Percentiles rank a stretch among this genome's conserved stretches.
These are phyloP conservation scores for Pinus taeda DNA, from an alignment of 75 land plant species.

Conservation along the genomic window DNA sequence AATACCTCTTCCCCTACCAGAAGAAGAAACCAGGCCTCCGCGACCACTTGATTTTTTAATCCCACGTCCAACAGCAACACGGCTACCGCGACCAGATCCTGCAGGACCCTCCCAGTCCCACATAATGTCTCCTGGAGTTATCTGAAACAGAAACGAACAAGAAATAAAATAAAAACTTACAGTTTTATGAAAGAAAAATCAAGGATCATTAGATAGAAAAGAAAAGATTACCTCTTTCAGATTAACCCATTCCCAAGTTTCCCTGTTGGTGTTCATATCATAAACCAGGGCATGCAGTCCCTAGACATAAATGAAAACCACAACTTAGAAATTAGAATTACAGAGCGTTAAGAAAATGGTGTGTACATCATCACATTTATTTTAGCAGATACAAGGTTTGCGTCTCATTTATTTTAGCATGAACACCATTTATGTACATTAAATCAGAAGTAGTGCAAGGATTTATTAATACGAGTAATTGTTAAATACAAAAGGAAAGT, in stretches of 20 bases:
- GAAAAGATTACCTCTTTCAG: slow-evolving; percentile 61
- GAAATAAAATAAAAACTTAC: not conserved
- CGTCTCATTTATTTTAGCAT: not conserved
- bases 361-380: not conserved
- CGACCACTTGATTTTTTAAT: slow-evolving; percentile 39
- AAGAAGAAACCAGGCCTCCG: slow-evolving; percentile 22
- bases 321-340: slow-evolving; percentile 1
- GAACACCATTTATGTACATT: not conserved
- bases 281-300: slow-evolving; percentile 79
- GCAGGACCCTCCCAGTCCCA: slow-evolving; percentile 44
- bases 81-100: slow-evolving; percentile 14
- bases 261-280: slow-evolving; percentile 63
- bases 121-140: slow-evolving; percentile 28
- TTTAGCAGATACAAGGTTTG: not conserved
- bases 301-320: slow-evolving; percentile 25
- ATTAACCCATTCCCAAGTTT: slow-evolving; percentile 94
- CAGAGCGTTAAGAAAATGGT: not conserved
- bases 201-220: not conserved
- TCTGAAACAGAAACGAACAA: slow-evolving; percentile 15
- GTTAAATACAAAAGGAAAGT: too few relatives aligned
- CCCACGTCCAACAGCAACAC: slow-evolving; percentile 51
- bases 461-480: too few relatives aligned
- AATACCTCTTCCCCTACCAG: slow-evolving; percentile 27
- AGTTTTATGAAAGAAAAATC: not conserved
- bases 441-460: not conserved